A percentile compares a stretch with the other conserved stretches of the same genome.
These are phyloP conservation scores for Lactarius evosmus DNA, from an alignment of 768 basidiomycete genomes.

Conservation along the genomic window DNA sequence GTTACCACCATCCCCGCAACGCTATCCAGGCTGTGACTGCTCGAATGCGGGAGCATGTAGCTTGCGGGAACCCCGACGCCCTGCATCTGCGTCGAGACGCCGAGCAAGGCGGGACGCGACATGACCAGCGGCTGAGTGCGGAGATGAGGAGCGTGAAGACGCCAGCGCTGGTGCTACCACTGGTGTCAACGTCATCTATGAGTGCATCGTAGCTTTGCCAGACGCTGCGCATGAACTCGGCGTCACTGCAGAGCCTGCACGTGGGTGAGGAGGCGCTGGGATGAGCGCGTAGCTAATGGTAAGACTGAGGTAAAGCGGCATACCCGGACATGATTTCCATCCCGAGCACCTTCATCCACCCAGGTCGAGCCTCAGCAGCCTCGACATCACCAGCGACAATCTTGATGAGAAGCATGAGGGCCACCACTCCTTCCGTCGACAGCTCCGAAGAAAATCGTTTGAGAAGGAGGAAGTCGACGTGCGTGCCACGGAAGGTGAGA, in stretches of 20 bases:
- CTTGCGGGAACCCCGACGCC: too few relatives aligned
- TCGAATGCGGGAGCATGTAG: too few relatives aligned
- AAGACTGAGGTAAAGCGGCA: not conserved
- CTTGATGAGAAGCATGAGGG: slow-evolving; percentile 14
- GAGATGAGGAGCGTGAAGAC: too few relatives aligned
- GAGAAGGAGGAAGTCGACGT: slow-evolving; percentile 78
- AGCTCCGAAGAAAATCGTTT: slow-evolving; percentile 48
- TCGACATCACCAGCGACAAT: slow-evolving; percentile 1
- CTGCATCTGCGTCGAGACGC: too few relatives aligned
- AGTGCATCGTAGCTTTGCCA: slow-evolving; percentile 23
- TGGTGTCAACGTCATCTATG: too few relatives aligned
- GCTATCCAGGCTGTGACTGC: slow-evolving; percentile 47
- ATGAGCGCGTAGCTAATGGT: not conserved
- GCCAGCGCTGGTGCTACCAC: too few relatives aligned
- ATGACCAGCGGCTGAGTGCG: too few relatives aligned
- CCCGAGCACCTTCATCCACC: slow-evolving; percentile 25
- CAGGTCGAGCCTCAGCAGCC: slow-evolving; percentile 9
- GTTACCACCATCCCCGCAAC: slow-evolving; percentile 83
- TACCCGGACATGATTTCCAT: slow-evolving; percentile 26
- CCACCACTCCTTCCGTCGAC: slow-evolving; percentile 57
- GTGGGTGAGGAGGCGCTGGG: not conserved
- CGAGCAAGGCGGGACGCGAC: too few relatives aligned
- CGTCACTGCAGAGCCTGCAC: slow-evolving; percentile 22
- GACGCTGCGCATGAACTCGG: slow-evolving; percentile 22
- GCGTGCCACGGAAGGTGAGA: slow-evolving; percentile 83